Evolutionary conservation across 192 early-diverging fungal species (phyloP).

Genomic region (Coemansia sp.): DNA sequence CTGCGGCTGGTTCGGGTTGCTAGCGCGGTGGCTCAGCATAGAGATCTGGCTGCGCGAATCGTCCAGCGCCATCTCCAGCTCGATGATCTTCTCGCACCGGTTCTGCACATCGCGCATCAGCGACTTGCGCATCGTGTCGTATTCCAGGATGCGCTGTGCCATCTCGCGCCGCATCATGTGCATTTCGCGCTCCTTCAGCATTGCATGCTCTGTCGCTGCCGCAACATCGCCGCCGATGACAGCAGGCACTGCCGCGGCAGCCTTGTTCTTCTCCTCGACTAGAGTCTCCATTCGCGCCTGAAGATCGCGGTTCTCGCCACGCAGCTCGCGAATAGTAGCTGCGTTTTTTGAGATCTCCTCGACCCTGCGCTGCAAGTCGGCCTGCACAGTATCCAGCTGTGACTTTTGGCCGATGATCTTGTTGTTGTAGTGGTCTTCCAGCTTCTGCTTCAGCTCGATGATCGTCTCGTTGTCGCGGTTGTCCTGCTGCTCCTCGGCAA

Average conservation of each 20-base stretch:
- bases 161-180: constrained; percentile 53
- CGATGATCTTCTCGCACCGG: constrained; percentile 97
- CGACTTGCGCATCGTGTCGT: constrained; percentile 98
- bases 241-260: neutral
- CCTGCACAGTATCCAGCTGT: constrained; percentile 58
- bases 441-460: constrained; percentile 76
- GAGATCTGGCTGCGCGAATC: constrained; percentile 95
- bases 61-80: constrained; percentile 96
- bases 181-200: constrained; percentile 59
- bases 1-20: constrained; percentile 86
- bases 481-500: constrained; percentile 51
- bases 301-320: constrained; percentile 48
- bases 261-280: constrained; percentile 29
- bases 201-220: constrained; percentile 48
- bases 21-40: constrained; percentile 77
- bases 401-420: constrained; percentile 73
- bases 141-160: constrained; percentile 80
- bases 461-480: constrained; percentile 66
- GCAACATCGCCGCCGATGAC: constrained; percentile 26
- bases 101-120: constrained; percentile 97
- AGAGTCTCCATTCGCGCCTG: constrained; percentile 35
- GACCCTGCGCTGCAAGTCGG: constrained; percentile 54
- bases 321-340: constrained; percentile 49
- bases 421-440: constrained; percentile 80
- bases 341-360: constrained; percentile 66